Evolutionary conservation across 208 protist species (phyloP).

Genomic region (Trypanosoma theileri): DNA sequence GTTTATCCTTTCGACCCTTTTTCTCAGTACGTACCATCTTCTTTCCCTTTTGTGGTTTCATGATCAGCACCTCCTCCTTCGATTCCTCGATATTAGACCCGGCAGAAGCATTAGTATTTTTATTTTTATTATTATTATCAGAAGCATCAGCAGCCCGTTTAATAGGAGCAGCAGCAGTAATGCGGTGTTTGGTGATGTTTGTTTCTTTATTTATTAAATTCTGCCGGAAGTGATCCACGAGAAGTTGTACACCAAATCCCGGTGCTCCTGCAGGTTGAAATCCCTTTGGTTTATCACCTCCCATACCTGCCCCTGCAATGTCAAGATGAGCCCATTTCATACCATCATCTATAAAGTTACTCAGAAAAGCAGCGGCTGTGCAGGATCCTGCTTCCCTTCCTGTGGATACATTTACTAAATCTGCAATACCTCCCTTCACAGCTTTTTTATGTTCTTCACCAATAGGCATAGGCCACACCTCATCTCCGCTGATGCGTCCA

Average conservation of each 20-base stretch:
- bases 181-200: background rate
- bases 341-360: slow-evolving; percentile 65
- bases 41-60: background rate
- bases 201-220: background rate
- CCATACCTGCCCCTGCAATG: slow-evolving; percentile 73
- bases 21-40: slow-evolving; percentile 18
- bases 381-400: slow-evolving; percentile 68
- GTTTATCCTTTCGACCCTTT: slow-evolving; percentile 15
- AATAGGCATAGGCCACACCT: slow-evolving; percentile 89
- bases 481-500: slow-evolving; percentile 62
- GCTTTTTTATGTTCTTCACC: slow-evolving; percentile 68
- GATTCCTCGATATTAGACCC: background rate
- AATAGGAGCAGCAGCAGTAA: background rate
- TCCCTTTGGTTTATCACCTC: slow-evolving; percentile 63
- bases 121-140: background rate
- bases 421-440: slow-evolving; percentile 71
- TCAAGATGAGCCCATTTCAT: slow-evolving; percentile 79
- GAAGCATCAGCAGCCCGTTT: background rate
- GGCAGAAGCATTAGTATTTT: background rate
- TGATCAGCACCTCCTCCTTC: background rate
- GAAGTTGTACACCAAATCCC: slow-evolving; percentile 82
- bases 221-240: slow-evolving; percentile 70
- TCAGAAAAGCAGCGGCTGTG: slow-evolving; percentile 84
- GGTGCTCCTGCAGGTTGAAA: slow-evolving; percentile 69
- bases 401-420: slow-evolving; percentile 58